These are phyloP conservation scores for Uromyces viciae-fabae DNA, from an alignment of 1,284 basidiomycete genomes.

Conservation along the genomic window DNA sequence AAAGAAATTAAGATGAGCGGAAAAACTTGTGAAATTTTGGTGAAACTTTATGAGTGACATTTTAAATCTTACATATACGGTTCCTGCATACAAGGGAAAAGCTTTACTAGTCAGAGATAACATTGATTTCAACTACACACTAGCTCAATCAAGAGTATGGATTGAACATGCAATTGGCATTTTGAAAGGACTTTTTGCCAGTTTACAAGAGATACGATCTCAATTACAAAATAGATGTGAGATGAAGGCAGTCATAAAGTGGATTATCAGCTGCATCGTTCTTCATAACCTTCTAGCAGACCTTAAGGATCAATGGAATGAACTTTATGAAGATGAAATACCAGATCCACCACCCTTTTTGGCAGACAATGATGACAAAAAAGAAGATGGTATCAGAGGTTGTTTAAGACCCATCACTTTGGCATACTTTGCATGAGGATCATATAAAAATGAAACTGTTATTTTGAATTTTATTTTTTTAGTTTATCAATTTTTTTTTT, in stretches of 20 bases:
- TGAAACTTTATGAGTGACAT: too few relatives aligned
- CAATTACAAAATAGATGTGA: not conserved
- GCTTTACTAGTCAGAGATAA: not conserved
- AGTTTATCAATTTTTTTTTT: too few relatives aligned
- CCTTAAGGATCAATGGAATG: not conserved
- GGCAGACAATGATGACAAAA: not conserved
- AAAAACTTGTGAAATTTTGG: too few relatives aligned
- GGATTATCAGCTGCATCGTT: not conserved
- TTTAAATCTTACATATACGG: too few relatives aligned
- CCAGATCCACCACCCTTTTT: not conserved
- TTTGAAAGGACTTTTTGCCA: not conserved
- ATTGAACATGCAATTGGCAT: conserved; percentile 13
- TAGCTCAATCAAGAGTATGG: not conserved
- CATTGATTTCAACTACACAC: not conserved
- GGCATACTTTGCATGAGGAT: not conserved
- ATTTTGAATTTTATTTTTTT: too few relatives aligned
- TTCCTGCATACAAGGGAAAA: not conserved
- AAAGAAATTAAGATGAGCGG: too few relatives aligned
- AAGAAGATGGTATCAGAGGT: not conserved
- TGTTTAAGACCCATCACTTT: not conserved
- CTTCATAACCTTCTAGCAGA: conserved; percentile 2
- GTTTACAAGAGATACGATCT: not conserved
- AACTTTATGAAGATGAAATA: not conserved
- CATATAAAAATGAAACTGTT: too few relatives aligned
- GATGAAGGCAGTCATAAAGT: conserved; percentile 6